Evolutionary conservation across 768 basidiomycete genomes (phyloP).

Genomic region (Lentinus tigrinus): DNA sequence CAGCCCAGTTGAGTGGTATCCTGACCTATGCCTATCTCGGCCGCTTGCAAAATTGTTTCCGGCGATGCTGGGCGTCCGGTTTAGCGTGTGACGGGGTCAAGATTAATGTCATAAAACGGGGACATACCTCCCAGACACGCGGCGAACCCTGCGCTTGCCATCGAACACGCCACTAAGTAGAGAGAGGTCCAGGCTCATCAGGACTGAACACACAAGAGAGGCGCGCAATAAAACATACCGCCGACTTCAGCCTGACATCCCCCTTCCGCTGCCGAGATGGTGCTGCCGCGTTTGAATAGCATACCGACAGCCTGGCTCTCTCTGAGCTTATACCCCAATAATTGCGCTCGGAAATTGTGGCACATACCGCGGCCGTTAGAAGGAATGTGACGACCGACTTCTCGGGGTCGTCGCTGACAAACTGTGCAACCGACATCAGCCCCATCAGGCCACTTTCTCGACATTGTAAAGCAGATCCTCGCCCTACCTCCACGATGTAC

Average conservation of each 20-base stretch:
- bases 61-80: constrained; percentile 54
- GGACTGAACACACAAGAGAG: background rate
- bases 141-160: constrained; percentile 93
- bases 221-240: constrained; percentile 40
- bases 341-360: background rate
- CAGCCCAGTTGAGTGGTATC: background rate
- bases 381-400: constrained; percentile 88
- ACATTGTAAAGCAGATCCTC: background rate
- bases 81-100: background rate
- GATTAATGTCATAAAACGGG: background rate
- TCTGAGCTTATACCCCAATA: background rate
- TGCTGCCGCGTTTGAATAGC: constrained; percentile 96
- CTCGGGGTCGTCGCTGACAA: constrained; percentile 88
- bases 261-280: constrained; percentile 94
- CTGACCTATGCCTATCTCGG: constrained; percentile 87
- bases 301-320: constrained; percentile 75
- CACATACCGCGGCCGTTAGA: constrained; percentile 77
- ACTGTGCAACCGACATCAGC: constrained; percentile 39
- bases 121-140: constrained; percentile 86
- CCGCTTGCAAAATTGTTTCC: constrained; percentile 71
- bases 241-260: constrained; percentile 96
- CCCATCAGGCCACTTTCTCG: background rate
- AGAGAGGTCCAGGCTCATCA: background rate
- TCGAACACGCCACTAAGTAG: constrained; percentile 80
- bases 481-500: constrained; percentile 74